phyloP scores from a whole-genome alignment of 2,329 filamentous ascomycete genomes.

The Paraphoma sp. region DNA sequence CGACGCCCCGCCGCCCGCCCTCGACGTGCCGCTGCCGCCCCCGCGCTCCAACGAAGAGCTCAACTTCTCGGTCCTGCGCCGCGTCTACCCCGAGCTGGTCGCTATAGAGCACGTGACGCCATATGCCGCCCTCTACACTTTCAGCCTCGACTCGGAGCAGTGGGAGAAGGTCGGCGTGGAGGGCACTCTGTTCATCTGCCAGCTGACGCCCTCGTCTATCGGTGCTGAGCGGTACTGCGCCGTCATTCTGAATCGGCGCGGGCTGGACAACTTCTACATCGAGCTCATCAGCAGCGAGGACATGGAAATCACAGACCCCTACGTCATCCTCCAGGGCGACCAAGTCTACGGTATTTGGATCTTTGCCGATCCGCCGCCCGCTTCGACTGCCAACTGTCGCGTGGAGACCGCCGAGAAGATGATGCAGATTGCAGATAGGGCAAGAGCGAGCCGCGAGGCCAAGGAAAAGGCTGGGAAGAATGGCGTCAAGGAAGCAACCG shows the following conservation, averaged over 20 bases:
- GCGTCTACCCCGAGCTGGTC: conserved; percentile 77
- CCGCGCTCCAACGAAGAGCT: conserved; percentile 80
- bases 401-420: conserved; percentile 62
- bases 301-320: conserved; percentile 61
- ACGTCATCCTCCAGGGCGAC: conserved; percentile 61
- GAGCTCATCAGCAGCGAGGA: conserved; percentile 52
- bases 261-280: conserved; percentile 55
- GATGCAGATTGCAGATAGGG: conserved; percentile 60
- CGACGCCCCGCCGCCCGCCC: conserved; percentile 50
- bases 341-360: conserved; percentile 69
- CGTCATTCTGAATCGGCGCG: conserved; percentile 56
- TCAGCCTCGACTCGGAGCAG: conserved; percentile 66
- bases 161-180: conserved; percentile 91
- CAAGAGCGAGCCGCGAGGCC: conserved; percentile 56
- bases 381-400: conserved; percentile 60
- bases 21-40: conserved; percentile 52
- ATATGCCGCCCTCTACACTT: conserved; percentile 86
- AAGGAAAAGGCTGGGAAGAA: conserved; percentile 35
- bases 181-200: conserved; percentile 88
- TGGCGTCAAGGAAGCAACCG: conserved; percentile 22
- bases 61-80: conserved; percentile 82
- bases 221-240: conserved; percentile 51
- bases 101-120: conserved; percentile 80
- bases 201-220: conserved; percentile 54
- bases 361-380: conserved; percentile 64